Conservation (phyloP, 108 stramenopile species). For the Craspedostauros australis region DNA sequence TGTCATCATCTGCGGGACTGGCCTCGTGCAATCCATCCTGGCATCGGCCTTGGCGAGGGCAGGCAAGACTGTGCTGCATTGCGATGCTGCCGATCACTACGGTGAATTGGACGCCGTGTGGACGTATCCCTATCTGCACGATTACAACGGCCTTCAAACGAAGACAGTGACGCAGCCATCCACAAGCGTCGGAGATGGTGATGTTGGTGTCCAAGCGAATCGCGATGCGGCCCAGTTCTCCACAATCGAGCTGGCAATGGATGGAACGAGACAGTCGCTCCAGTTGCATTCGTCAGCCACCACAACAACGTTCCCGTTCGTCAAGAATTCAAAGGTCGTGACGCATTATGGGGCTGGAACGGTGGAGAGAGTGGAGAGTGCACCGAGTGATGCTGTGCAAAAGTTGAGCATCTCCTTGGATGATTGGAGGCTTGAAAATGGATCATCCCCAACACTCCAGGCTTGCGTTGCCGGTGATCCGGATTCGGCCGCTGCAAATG, state of each 20-base stretch:
- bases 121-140: no score
- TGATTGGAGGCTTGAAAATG: constrained; percentile 33
- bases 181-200: no score
- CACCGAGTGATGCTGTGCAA: no score
- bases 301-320: neutral
- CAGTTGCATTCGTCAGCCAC: neutral
- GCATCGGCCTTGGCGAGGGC: constrained; percentile 71
- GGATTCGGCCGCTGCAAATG: neutral
- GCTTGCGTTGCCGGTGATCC: constrained; percentile 19
- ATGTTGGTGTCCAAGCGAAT: no score
- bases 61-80: constrained; percentile 66
- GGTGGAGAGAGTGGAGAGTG: no score
- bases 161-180: no score
- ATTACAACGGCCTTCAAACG: neutral
- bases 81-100: constrained; percentile 71
- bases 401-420: no score
- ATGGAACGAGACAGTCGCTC: neutral
- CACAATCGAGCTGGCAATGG: neutral
- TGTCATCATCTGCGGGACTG: constrained; percentile 72
- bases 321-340: constrained; percentile 4
- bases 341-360: constrained; percentile 35
- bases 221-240: no score
- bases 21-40: constrained; percentile 65
- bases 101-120: constrained; percentile 74
- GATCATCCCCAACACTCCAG: constrained; percentile 12